Evolutionary conservation across 306 rosid genomes (phyloP).

Genomic region (Erythrophleum fordii): DNA sequence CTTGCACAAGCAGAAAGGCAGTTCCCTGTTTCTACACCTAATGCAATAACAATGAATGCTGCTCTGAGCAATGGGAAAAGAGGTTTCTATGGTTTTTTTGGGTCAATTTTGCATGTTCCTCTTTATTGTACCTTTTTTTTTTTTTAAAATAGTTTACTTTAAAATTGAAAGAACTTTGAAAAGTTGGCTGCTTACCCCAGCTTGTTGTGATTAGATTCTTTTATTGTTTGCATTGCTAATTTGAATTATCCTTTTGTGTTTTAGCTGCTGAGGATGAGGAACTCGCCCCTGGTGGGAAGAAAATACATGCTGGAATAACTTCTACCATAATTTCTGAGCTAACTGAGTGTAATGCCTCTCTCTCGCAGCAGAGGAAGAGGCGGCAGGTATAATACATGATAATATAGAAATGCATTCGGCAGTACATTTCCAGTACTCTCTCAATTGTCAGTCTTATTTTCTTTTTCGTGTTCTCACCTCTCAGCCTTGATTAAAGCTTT

Average conservation of each 20-base stretch:
- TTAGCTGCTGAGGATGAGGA: conserved; percentile 56
- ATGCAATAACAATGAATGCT: neutral
- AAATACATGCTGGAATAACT: conserved; percentile 59
- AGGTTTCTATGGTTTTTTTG: neutral
- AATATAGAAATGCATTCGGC: no score
- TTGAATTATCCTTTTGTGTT: conserved; percentile 7
- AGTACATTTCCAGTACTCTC: neutral
- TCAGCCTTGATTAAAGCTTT: neutral
- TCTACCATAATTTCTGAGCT: conserved; percentile 55
- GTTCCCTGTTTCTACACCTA: neutral
- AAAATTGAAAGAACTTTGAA: neutral
- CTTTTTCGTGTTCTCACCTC: neutral
- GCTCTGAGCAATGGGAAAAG: conserved; percentile 24
- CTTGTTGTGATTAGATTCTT: neutral
- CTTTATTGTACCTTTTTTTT: neutral
- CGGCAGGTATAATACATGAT: conserved; percentile 55
- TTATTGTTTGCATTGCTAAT: neutral
- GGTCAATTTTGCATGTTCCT: neutral
- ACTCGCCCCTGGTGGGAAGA: conserved; percentile 52
- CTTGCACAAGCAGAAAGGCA: conserved; percentile 29
- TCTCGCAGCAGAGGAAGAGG: conserved; percentile 66
- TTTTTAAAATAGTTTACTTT: neutral
- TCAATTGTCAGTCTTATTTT: neutral
- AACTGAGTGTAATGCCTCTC: conserved; percentile 70
- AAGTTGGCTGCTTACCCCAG: no score